These are phyloP conservation scores for Priceomyces carsonii DNA, from an alignment of 805 yeast genomes.

Conservation along the genomic window DNA sequence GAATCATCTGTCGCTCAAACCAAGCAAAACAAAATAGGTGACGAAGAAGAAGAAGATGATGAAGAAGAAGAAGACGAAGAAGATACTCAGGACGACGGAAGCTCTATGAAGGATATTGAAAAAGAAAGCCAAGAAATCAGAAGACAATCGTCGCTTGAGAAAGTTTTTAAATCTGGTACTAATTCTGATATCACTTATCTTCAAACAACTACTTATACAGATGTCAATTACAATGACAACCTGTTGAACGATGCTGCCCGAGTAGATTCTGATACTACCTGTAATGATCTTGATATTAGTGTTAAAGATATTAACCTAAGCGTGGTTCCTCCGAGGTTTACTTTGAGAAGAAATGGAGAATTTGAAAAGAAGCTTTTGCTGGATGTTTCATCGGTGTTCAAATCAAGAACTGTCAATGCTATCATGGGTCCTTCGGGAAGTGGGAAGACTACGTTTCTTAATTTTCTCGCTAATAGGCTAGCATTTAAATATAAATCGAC, in stretches of 20 bases:
- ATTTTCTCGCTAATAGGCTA: constrained; percentile 55
- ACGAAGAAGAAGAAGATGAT: constrained; percentile 19
- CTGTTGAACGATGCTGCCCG: too few relatives aligned
- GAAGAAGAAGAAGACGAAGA: constrained; percentile 11
- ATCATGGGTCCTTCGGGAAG: constrained; percentile 51
- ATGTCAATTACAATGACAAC: neutral
- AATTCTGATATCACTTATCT: too few relatives aligned
- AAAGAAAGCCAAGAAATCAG: neutral
- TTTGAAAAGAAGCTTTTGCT: constrained; percentile 17
- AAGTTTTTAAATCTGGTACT: too few relatives aligned
- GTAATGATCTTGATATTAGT: constrained; percentile 16
- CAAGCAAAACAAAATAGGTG: constrained; percentile 33
- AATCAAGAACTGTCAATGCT: constrained; percentile 36
- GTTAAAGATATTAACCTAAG: constrained; percentile 35
- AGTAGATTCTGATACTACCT: too few relatives aligned
- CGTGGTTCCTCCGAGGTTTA: constrained; percentile 44
- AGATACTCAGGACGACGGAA: neutral
- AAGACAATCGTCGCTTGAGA: too few relatives aligned
- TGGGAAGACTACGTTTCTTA: constrained; percentile 44
- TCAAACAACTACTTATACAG: too few relatives aligned
- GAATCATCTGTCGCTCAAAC: constrained; percentile 52
- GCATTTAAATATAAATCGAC: constrained; percentile 20
- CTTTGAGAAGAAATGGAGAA: neutral
- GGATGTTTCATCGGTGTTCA: constrained; percentile 30
- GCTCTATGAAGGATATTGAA: neutral